Conservation (phyloP, 1,284 basidiomycete species). For the Sporisorium scitamineum region DNA sequence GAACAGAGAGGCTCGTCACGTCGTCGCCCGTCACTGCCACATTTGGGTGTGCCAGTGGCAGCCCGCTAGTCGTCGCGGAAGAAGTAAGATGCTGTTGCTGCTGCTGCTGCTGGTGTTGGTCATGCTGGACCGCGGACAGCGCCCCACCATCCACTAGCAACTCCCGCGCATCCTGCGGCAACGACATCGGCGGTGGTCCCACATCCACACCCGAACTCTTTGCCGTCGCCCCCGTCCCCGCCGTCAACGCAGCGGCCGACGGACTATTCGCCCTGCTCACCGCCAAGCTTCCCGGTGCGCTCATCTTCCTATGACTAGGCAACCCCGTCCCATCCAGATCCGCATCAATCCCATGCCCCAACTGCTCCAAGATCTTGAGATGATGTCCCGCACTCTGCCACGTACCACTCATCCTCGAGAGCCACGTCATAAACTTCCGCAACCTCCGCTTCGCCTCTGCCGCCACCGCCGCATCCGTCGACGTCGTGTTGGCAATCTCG, state of each 20-base stretch:
- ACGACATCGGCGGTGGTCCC: slow-evolving; percentile 4
- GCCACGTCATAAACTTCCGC: slow-evolving; percentile 50
- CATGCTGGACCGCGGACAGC: not conserved
- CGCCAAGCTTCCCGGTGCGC: slow-evolving; percentile 5
- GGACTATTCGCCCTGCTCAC: slow-evolving; percentile 32
- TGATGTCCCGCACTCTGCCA: slow-evolving; percentile 50
- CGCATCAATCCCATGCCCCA: slow-evolving; percentile 50
- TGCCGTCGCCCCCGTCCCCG: slow-evolving; percentile 1
- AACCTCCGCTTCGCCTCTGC: slow-evolving; percentile 51
- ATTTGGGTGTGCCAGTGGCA: slow-evolving; percentile 5
- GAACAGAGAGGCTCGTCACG: slow-evolving; percentile 14
- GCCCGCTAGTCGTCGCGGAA: not conserved
- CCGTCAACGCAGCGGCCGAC: slow-evolving; percentile 6
- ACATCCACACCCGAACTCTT: slow-evolving; percentile 11
- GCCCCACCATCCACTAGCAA: not conserved
- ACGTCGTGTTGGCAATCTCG: slow-evolving; percentile 60
- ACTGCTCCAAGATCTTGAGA: slow-evolving; percentile 50
- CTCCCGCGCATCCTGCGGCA: slow-evolving; percentile 11
- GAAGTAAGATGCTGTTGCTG: not conserved
- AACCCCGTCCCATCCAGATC: slow-evolving; percentile 49
- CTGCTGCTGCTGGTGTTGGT: slow-evolving; percentile 4
- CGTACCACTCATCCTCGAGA: slow-evolving; percentile 45
- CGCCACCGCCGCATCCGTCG: slow-evolving; percentile 35
- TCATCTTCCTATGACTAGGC: slow-evolving; percentile 30
- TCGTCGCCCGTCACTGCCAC: slow-evolving; percentile 9